Percentiles rank a stretch among this genome's conserved stretches.
phyloP scores from a whole-genome alignment of 2,329 filamentous ascomycete genomes.

The Cladosporium cucumerinum region DNA sequence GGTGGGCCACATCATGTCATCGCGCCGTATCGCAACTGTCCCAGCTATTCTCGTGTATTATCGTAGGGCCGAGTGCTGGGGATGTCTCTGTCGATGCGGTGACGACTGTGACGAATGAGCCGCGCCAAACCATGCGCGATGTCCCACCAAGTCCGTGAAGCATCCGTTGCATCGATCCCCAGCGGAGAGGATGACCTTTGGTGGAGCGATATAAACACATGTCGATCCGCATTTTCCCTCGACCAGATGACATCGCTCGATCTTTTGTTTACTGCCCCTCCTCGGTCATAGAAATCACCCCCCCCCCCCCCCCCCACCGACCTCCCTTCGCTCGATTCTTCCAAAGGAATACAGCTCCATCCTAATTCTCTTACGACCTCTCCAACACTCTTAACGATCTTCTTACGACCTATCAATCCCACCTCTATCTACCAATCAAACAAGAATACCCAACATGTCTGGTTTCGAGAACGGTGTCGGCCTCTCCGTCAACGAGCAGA shows the following conservation, averaged over 20 bases:
- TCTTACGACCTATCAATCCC: slow-evolving; percentile 6
- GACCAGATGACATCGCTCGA: slow-evolving; percentile 15
- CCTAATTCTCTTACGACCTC: slow-evolving; percentile 5
- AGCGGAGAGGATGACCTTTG: background rate
- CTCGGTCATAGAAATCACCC: background rate
- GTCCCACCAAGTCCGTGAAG: slow-evolving; percentile 14
- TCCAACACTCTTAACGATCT: slow-evolving; percentile 2
- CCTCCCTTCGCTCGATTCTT: slow-evolving; percentile 1
- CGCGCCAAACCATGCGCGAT: slow-evolving; percentile 1
- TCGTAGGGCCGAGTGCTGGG: slow-evolving; percentile 13
- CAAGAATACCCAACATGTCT: slow-evolving; percentile 50
- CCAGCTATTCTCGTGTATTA: slow-evolving; percentile 13
- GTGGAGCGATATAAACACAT: slow-evolving; percentile 12
- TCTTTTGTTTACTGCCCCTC: slow-evolving; percentile 15
- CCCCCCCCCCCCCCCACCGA: slow-evolving; percentile 2
- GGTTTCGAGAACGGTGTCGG: slow-evolving; percentile 54
- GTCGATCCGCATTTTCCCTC: slow-evolving; percentile 13
- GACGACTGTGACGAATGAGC: slow-evolving; percentile 7
- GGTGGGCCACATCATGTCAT: slow-evolving; percentile 14
- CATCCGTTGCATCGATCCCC: background rate
- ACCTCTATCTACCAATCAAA: slow-evolving; percentile 19
- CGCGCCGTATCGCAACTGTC: slow-evolving; percentile 6
- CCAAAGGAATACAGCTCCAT: background rate
- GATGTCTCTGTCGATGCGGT: background rate
- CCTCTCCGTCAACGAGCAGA: slow-evolving; percentile 37